Conservation (phyloP, 2,329 filamentous ascomycete species). For the Calycina herbarum region DNA sequence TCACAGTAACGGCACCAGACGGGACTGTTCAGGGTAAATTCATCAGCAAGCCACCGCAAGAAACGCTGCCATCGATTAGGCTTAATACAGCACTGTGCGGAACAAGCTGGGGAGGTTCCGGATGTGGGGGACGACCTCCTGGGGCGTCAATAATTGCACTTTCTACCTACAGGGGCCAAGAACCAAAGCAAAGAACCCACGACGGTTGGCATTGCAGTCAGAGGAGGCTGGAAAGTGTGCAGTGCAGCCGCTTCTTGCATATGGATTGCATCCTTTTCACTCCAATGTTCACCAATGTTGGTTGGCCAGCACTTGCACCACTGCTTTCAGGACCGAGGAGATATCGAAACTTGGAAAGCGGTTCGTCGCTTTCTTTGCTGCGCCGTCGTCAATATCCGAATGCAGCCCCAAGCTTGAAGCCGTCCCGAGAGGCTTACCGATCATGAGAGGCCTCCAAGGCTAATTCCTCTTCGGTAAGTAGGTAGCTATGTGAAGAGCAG, state of each 20-base stretch:
- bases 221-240: neutral
- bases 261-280: neutral
- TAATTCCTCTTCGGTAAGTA: no score
- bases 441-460: neutral
- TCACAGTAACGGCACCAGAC: neutral
- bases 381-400: neutral
- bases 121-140: neutral
- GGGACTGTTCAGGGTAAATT: neutral
- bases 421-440: neutral
- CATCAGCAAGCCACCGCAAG: neutral
- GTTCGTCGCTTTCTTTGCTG: neutral
- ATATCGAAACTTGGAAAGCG: neutral
- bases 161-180: neutral
- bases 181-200: neutral
- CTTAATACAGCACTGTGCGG: neutral
- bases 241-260: constrained; percentile 1
- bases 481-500: no score
- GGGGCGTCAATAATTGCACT: neutral
- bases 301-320: neutral
- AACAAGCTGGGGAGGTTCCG: neutral
- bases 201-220: neutral
- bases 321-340: neutral
- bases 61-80: neutral
- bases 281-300: neutral
- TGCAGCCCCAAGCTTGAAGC: neutral